Conservation (phyloP, 345 rosid species). For the Turnera subulata region DNA sequence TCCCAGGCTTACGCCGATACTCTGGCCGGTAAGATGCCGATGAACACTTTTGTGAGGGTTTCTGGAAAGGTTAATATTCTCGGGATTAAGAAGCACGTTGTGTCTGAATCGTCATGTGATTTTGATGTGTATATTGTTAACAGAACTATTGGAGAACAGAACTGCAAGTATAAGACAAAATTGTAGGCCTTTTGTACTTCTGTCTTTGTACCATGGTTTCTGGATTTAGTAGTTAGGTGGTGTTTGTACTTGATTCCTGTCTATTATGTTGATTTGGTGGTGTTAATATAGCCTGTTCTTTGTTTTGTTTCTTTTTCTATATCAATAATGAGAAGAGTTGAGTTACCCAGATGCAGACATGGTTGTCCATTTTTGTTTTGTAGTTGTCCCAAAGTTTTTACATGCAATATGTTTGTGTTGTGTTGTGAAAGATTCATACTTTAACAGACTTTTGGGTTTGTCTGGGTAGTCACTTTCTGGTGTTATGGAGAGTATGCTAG, state of each 20-base stretch:
- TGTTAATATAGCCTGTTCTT: background rate
- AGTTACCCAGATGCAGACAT: no score
- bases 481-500: no score
- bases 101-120: conserved; percentile 53
- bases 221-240: no score
- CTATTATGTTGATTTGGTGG: background rate
- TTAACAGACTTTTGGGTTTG: no score
- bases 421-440: no score
- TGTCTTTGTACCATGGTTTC: background rate
- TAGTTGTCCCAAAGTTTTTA: no score
- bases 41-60: conserved; percentile 38
- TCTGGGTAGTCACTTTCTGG: no score
- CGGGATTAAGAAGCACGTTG: conserved; percentile 36
- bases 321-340: background rate
- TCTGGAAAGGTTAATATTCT: conserved; percentile 57
- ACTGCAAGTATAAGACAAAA: conserved; percentile 56
- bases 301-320: background rate
- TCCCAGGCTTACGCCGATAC: conserved; percentile 38
- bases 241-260: background rate
- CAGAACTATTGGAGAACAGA: conserved; percentile 40
- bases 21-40: conserved; percentile 34
- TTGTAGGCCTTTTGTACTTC: conserved; percentile 30
- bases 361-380: no score
- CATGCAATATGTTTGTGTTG: no score
- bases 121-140: conserved; percentile 38